Evolutionary conservation across 306 rosid genomes (phyloP), one percentile per base, ranked within the genome.

Genomic region (Pueraria montana): DNA sequence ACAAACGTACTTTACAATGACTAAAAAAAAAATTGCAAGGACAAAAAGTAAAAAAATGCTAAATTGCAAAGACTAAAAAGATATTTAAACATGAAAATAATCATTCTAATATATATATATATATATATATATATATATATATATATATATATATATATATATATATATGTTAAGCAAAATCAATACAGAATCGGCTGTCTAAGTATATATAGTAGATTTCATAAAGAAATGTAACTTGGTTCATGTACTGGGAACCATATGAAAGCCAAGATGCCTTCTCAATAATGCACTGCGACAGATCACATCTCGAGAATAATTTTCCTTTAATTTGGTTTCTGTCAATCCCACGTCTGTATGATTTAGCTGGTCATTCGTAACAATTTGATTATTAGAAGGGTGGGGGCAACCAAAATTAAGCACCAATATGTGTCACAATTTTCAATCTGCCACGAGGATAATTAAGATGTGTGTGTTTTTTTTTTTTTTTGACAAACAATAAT

Each of bases 281-380:
- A 78, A 78, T 52, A 72, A 84, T 78, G 52, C 75, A 78, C 7
- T 48, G 62, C n/a, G 38, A 67, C 82, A 76, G 63, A 76, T 83
- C 72, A 68, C 49, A 56, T 77, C 63, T 61, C 11, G 23, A 72
- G 16, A 5, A 76, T 36, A 58, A 21, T 68, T 34, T 58, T 46
- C 56, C 63, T 34, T 66, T 66, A 43, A 55, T 77, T 20, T 71
- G 36, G 58, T 32, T 76, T 48, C 18, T 66, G 43, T 68, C 77
- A 76, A 82, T 23, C 30, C 53, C 77, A 67, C 20, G 61, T 8
- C 21, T 48, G 16, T n/a, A 27, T 48, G 14, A 64, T 56, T 78
- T 78, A 23, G 7, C 42, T 71, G 10, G 1, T 42, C 32, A 11
- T 62, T 50, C 40, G 8, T 80, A 55, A 52, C 61, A 7, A 20